These are phyloP conservation scores for Penicillium sp. DNA, from an alignment of 2,329 filamentous ascomycete species.

Conservation along the genomic window DNA sequence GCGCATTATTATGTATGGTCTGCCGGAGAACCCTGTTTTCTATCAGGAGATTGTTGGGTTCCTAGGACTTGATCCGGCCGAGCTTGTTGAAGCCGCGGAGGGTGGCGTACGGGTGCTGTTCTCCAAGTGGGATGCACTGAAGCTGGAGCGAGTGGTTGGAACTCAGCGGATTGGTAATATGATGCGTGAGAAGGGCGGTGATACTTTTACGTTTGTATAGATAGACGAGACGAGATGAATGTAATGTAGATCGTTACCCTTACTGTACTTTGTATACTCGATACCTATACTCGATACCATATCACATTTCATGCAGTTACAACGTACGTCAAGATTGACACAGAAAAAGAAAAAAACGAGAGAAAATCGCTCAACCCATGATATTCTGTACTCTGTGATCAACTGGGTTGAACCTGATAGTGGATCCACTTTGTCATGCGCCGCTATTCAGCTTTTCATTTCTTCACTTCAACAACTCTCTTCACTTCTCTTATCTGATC, in stretches of 20 bases:
- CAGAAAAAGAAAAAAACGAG: too few species aligned
- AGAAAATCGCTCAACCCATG: too few species aligned
- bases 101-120: conserved; percentile 65
- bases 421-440: background rate
- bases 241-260: background rate
- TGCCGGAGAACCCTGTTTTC: conserved; percentile 78
- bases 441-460: background rate
- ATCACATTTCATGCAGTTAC: background rate
- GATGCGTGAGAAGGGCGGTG: conserved; percentile 74
- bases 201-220: conserved; percentile 94
- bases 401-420: background rate
- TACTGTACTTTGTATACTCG: too few species aligned
- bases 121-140: conserved; percentile 85
- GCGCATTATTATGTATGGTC: conserved; percentile 81
- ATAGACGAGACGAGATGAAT: background rate
- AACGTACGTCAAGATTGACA: too few species aligned
- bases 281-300: background rate
- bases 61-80: conserved; percentile 40
- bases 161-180: conserved; percentile 78
- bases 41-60: conserved; percentile 46
- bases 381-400: background rate
- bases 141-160: conserved; percentile 84
- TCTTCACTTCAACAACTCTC: background rate
- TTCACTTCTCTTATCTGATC: background rate
- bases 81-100: conserved; percentile 59